Evolutionary conservation across 495 filamentous ascomycete species (phyloP), one percentile per base, ranked within the genome.

Genomic region (Penicillium manginii): DNA sequence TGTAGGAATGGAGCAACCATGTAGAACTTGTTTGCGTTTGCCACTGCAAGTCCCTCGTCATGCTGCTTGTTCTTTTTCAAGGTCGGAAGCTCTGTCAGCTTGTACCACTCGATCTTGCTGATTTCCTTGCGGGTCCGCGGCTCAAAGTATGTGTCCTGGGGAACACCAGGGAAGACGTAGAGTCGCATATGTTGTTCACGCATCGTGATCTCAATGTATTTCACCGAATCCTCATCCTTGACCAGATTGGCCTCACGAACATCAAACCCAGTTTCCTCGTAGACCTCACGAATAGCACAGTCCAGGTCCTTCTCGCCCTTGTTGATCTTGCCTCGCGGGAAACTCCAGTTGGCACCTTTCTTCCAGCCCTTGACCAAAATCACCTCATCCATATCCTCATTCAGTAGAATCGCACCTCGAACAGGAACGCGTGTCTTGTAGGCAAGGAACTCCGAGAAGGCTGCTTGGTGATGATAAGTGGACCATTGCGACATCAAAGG

Each of bases 351-450:
- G 5, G 93, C 88, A 14, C 89, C 88, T 68, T 96, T 97, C 80
- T 97, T 98, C 90, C 92, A 98, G 22, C 94, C 96, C 66, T 96
- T 94, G 33, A 98, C 94, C 57, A 98, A 77, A 4, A 98, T 86
- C 3, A 90, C 88, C 50, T 92, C 84, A 65, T 97, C 91, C 93
- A 98, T 96, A 8, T 83, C 82, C 23, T 93, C 80, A 66, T 97
- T 96, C 35, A 98, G 79, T 79, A 98, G 78, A 52, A 98, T 96
- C 29, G 91, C 93, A 15, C 94, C 94, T 52, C 96, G 84, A 15
- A 98, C 94, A 0, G 96, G 96, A 17, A 98, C 90, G 22, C 92
- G 85, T 9, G 87, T 92, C 73, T 98, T 98, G 80, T 98, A 98
- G 14, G 85, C 84, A 52, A 98, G 76, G 62, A 98, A 98, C 63